Conservation (phyloP, 805 yeast genomes). For the Torulaspora delbrueckii region DNA sequence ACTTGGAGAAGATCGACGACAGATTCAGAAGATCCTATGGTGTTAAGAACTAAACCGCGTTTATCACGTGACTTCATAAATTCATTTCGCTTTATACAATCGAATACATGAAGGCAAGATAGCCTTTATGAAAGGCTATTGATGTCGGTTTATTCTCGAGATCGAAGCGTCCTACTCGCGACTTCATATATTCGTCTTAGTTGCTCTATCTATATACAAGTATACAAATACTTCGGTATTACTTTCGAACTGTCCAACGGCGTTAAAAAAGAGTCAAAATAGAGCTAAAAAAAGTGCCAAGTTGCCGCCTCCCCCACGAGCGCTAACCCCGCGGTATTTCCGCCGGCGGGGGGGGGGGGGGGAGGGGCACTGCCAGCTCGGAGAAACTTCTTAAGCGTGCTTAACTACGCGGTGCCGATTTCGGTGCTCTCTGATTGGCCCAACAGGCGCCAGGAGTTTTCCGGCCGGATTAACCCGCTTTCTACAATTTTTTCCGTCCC, state of each 20-base stretch:
- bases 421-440: constrained; percentile 1
- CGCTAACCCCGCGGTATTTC: background rate
- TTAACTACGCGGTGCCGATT: background rate
- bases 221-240: no score
- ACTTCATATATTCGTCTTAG: no score
- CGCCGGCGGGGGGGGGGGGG: constrained; percentile 3
- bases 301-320: background rate
- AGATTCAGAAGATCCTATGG: constrained; percentile 80
- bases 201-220: no score
- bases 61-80: background rate
- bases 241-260: background rate
- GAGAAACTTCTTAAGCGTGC: background rate
- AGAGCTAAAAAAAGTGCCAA: no score
- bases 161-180: no score
- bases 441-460: background rate
- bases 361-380: background rate
- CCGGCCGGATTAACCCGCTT: constrained; percentile 2
- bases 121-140: no score
- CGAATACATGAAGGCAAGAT: no score
- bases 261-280: background rate
- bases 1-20: constrained; percentile 78
- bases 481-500: background rate
- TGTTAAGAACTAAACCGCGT: constrained; percentile 47
- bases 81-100: no score
- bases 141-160: no score